Base-by-base conservation (phyloP, 257 asterid genomes). In the Coffea canephora region DNA sequence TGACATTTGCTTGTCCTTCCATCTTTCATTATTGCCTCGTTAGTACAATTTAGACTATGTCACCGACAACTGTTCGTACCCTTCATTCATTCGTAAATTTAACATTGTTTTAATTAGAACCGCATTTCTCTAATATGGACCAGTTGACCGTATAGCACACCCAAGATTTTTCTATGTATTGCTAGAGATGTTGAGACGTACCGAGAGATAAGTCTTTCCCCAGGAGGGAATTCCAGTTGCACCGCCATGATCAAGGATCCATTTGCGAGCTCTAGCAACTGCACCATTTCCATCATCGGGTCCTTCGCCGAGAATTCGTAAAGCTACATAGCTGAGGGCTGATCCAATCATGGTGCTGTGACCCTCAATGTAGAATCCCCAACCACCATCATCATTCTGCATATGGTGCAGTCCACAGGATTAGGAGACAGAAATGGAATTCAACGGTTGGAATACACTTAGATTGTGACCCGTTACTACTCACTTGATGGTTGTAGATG, bases 401-500 rank as follows among this genome's bases (percentile, higher is more conserved):
- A 39, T 18, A n/a, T 46, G 12, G 8, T 31, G 74, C 59, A 76
- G 36, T 59, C 65, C 68, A 6, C n/a, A 23, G 9, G 14, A 25
- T 8, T n/a, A 25, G 15, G 7, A 62, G 2, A 62, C 0, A n/a
- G 34, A n/a, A 62, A n/a, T 52, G 14, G 3, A 23, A 2, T 23
- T 7, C 6, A 2, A 62, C 68, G 15, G 10, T 13, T 69, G 9
- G 48, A 13, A 5, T 3, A 15, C 6, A 23, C 69, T 21, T 8
- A 34, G 1, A 23, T n/a, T 23, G 13, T n/a, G 0, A 8, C 46
- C 31, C 0, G 3, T 14, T 52, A 34, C 10, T 46, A 48, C 85
- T 11, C 76, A 92, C 97, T 92, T 93, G 97, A 77, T 93, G 97
- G 69, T 91, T 91, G 88, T 89, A 88, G 82, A 93, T 83, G 86